Evolutionary conservation across 768 basidiomycete genomes (phyloP).

Genomic region (Cubamyces sp.): DNA sequence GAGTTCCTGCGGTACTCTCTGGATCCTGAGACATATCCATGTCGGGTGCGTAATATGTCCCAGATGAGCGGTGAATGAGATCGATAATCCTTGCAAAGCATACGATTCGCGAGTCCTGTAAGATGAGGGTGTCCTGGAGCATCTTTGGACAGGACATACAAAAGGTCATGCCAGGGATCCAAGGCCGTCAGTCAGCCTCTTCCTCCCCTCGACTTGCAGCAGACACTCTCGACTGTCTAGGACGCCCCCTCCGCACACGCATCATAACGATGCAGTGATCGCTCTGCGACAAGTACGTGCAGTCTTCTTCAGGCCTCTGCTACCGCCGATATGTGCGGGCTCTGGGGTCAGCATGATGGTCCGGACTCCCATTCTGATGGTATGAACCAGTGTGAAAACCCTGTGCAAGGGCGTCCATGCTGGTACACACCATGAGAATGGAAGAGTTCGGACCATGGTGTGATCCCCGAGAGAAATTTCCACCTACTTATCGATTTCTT

Average conservation of each 20-base stretch:
- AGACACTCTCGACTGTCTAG: too few relatives aligned
- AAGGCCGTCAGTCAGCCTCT: background rate
- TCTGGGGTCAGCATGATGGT: slow-evolving; percentile 14
- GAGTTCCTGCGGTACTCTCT: background rate
- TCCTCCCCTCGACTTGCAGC: background rate
- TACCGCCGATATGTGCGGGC: background rate
- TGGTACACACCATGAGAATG: slow-evolving; percentile 35
- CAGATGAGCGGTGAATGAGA: background rate
- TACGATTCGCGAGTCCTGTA: background rate
- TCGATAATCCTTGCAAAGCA: background rate
- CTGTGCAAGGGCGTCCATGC: slow-evolving; percentile 19
- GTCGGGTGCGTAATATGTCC: background rate
- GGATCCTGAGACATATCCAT: background rate
- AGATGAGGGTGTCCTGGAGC: background rate
- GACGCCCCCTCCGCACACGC: too few relatives aligned
- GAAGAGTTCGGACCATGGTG: slow-evolving; percentile 31
- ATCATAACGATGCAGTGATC: background rate
- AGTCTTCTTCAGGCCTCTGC: background rate
- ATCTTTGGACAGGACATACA: background rate
- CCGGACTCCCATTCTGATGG: slow-evolving; percentile 28
- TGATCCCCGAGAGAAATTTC: slow-evolving; percentile 8
- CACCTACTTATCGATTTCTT: too few relatives aligned
- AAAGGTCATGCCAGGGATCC: background rate
- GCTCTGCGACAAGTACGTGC: background rate
- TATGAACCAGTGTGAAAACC: slow-evolving; percentile 27